Evolutionary conservation across 2,329 filamentous ascomycete genomes (phyloP), one percentile per base, ranked within the genome.

Genomic region (Sarocladium brachiariae): DNA sequence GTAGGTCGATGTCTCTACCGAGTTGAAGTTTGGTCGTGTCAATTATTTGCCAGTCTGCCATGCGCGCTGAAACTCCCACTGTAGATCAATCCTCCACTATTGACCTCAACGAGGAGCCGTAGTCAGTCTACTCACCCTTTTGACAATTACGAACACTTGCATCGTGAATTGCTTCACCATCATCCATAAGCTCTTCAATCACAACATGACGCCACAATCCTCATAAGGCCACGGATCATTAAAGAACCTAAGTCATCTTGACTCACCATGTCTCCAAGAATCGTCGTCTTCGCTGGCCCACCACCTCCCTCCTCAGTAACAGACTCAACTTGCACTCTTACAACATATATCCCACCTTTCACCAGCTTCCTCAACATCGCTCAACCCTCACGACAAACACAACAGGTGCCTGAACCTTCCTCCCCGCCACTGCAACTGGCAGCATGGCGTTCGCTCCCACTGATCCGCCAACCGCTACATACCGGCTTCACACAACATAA

Each of bases 401-500:
- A n/a, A n/a, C n/a, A n/a, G n/a, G n/a, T n/a, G n/a, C n/a, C n/a
- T n/a, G n/a, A n/a, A n/a, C 31, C 14, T 4, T 41, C 5, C 3
- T 27, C 14, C 7, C 46, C 23, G 70, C 2, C 64, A 77, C 64
- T 41, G 30, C 57, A 30, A 13, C 7, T 66, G 19, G 67, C 72
- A 2, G 63, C 68, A 27, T 84, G 81, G 81, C 72, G 80, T 41
- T 77, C 74, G 4, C 67, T 84, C 7, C 69, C 77, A 1, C 59
- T 82, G 1, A 61, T 68, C 16, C 69, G 65, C 41, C 61, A 67
- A n/a, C 70, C 70, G 33, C 62, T 81, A 4, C 65, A 65, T 7
- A 77, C 76, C 0, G 75, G 78, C 24, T 70, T 78, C 59, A 78
- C 76, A n/a, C 78, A 79, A 54, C 63, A 63, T 11, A 71, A 75